Percentiles rank a stretch among this genome's conserved stretches.
These are phyloP conservation scores for Cephaloascus albidus DNA, from an alignment of 805 yeast genomes.

Conservation along the genomic window DNA sequence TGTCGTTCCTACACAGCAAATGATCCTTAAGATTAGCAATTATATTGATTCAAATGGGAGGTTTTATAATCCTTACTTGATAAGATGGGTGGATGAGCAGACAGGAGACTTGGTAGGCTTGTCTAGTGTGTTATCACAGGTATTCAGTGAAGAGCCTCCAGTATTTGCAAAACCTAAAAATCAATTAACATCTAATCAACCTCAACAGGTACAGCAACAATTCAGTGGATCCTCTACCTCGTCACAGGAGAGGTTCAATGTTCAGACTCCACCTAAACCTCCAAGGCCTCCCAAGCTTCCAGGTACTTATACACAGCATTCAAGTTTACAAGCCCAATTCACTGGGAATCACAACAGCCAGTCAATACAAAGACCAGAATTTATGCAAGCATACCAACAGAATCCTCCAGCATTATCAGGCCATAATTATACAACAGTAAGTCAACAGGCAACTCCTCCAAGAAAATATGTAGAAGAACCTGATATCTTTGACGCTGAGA, in stretches of 20 bases:
- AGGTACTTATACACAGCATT: not conserved
- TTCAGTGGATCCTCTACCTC: not conserved
- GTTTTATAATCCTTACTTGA: conserved; percentile 58
- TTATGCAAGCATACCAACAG: not conserved
- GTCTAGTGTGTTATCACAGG: conserved; percentile 17
- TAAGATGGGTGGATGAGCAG: conserved; percentile 38
- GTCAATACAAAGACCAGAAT: not conserved
- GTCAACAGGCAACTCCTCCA: too few relatives aligned
- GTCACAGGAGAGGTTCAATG: not conserved
- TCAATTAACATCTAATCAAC: not conserved
- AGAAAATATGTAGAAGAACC: not conserved
- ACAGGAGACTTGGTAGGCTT: conserved; percentile 16
- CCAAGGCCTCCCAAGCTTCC: not conserved
- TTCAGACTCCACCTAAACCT: conserved; percentile 1
- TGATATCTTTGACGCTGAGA: not conserved
- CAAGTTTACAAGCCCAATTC: too few relatives aligned
- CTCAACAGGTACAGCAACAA: not conserved
- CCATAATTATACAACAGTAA: too few relatives aligned
- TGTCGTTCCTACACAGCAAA: conserved; percentile 42
- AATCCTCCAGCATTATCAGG: too few relatives aligned
- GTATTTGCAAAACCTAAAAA: conserved; percentile 22
- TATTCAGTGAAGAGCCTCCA: conserved; percentile 35
- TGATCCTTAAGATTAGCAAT: conserved; percentile 48
- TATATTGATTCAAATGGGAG: conserved; percentile 64
- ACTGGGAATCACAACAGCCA: too few relatives aligned